Base-by-base conservation (phyloP, 306 rosid species). In the Cicer cuneatum region DNA sequence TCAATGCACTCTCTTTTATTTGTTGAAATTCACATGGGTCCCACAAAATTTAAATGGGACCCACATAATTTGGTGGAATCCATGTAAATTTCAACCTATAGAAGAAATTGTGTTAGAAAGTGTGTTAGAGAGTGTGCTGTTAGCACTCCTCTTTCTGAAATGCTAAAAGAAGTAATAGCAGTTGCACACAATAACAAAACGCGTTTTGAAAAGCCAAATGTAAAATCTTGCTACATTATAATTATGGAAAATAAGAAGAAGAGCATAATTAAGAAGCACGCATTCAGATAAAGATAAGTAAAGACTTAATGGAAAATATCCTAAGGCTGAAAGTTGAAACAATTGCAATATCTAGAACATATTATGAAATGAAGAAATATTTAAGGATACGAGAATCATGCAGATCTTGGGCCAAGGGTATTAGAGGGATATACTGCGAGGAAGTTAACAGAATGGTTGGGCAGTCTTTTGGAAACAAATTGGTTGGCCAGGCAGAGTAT, bases 281-380 rank as follows among this genome's bases (percentile, higher is more conserved):
- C 56, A 68, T 39, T 67, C 59, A 66, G 24, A 66, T 35, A 67
- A 35, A 38, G 24, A 72, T 42, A 0, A 43, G 57, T 13, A 1
- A 41, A 59, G 69, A 59, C 18, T 42, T 43, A 33, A 57, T 72
- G 45, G 14, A 45, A 42, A 57, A 21, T 57, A 39, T 72, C 40
- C 19, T 39, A 54, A 39, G 65, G 56, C 13, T 71, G 47, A 21
- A 56, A 56, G 43, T 11, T 52, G 21, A 53, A 52, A 57, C 54
- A 72, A 57, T 8, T 19, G 29, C 43, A 56, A 19, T 41, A 71
- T 38, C 51, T 39, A 1, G 14, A 6, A 51, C 40, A 59, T 14
- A 39, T n/a, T 18, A 48, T 54, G 66, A 57, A 57, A 72, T 57
- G 62, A 24, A 21, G 21, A 19, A 54, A 19, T 21, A 18, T 18